Evolutionary conservation across 306 rosid genomes (phyloP).

Genomic region (Ziziphus jujuba): DNA sequence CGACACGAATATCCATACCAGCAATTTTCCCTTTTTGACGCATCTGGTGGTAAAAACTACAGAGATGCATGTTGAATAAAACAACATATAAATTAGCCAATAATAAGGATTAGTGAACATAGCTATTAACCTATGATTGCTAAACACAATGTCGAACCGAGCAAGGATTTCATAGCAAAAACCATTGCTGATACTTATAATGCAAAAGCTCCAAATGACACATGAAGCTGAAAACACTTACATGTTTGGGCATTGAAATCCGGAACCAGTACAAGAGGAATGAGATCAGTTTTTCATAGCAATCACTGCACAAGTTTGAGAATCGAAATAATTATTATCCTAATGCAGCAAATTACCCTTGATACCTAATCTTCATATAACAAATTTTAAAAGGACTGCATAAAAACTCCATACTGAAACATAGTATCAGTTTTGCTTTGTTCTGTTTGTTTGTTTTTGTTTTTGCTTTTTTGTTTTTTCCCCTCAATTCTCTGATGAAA

Average conservation of each 20-base stretch:
- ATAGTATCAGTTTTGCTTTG: no score
- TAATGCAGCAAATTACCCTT: background rate
- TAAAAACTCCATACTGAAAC: no score
- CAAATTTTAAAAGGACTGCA: no score
- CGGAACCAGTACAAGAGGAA: conserved; percentile 93
- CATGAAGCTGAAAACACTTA: conserved; percentile 40
- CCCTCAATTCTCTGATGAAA: no score
- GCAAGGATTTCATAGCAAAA: background rate
- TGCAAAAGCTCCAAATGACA: background rate
- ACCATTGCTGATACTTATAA: background rate
- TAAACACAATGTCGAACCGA: background rate
- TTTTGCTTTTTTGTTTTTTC: no score
- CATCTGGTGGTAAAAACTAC: conserved; percentile 58
- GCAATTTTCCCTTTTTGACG: conserved; percentile 71
- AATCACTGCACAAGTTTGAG: conserved; percentile 51
- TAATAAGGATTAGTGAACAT: no score
- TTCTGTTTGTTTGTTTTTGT: no score
- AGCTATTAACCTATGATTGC: background rate
- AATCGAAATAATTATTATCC: background rate
- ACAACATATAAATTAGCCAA: no score
- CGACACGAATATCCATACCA: conserved; percentile 95
- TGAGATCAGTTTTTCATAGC: conserved; percentile 74
- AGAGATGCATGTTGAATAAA: no score
- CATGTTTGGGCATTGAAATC: conserved; percentile 57
- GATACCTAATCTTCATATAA: no score